phyloP scores from a whole-genome alignment of 306 rosid genomes.

The Sicyos baderoa region DNA sequence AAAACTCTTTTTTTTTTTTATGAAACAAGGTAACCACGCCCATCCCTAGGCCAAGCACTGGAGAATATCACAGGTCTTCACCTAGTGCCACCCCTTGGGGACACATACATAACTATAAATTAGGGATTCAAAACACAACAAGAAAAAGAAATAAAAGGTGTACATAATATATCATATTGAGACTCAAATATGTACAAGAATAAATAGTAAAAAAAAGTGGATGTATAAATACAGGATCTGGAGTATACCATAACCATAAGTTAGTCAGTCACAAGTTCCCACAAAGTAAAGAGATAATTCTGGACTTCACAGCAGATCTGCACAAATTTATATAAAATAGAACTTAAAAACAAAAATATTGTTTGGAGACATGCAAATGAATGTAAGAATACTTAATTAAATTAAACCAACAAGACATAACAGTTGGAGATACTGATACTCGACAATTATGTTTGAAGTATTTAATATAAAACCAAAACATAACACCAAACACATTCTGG shows the following conservation, averaged over 20 bases:
- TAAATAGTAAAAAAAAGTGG: neutral
- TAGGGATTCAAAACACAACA: neutral
- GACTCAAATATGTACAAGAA: neutral
- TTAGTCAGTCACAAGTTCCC: neutral
- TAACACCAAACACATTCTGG: slow-evolving; percentile 1
- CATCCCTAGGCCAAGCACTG: too few species aligned
- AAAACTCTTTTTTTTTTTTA: too few species aligned
- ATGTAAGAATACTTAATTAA: neutral
- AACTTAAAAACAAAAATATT: neutral
- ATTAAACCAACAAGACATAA: neutral
- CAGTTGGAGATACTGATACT: neutral
- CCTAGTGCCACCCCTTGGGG: too few species aligned
- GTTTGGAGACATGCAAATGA: neutral
- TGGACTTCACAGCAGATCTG: slow-evolving; percentile 7
- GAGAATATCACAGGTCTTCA: too few species aligned
- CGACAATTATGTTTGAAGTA: neutral
- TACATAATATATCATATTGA: neutral
- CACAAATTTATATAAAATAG: neutral
- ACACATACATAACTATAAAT: neutral
- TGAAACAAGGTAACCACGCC: too few species aligned
- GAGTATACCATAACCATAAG: slow-evolving; percentile 16
- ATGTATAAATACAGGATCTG: neutral
- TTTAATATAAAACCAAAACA: neutral
- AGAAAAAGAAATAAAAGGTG: neutral
- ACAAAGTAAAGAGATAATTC: neutral